Conservation (phyloP, 345 rosid genomes). For the Anacardium occidentale region DNA sequence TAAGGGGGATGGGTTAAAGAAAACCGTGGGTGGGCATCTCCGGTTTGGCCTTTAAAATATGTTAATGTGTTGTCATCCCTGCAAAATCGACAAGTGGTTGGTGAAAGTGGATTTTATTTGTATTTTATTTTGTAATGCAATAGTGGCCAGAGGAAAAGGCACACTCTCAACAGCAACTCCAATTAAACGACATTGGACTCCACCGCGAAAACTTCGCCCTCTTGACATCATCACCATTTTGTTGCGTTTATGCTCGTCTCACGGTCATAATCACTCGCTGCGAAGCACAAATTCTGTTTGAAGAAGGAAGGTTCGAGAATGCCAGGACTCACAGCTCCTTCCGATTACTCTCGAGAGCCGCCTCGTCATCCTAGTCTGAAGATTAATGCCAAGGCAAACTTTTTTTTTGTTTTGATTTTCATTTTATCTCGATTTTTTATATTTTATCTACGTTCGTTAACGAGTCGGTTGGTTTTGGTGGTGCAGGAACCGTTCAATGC, state of each 20-base stretch:
- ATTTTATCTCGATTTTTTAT: background rate
- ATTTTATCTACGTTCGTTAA: background rate
- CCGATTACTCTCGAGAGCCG: constrained; percentile 77
- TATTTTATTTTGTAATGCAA: no score
- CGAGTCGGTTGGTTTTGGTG: constrained; percentile 4
- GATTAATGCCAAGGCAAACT: constrained; percentile 68
- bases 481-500: constrained; percentile 92
- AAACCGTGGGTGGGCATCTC: no score
- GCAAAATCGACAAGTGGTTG: no score
- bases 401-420: background rate
- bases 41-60: no score
- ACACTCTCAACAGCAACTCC: no score
- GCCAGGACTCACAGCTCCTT: constrained; percentile 80
- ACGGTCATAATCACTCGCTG: background rate
- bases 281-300: background rate
- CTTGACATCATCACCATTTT: background rate
- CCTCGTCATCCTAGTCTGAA: constrained; percentile 68
- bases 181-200: no score
- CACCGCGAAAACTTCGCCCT: background rate
- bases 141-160: no score
- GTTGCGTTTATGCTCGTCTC: background rate
- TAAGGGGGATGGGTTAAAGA: no score
- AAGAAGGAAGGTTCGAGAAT: constrained; percentile 26
- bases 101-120: no score
- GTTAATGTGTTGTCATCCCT: no score